Evolutionary conservation across 306 rosid genomes (phyloP).

Genomic region (Inga leiocalycina): DNA sequence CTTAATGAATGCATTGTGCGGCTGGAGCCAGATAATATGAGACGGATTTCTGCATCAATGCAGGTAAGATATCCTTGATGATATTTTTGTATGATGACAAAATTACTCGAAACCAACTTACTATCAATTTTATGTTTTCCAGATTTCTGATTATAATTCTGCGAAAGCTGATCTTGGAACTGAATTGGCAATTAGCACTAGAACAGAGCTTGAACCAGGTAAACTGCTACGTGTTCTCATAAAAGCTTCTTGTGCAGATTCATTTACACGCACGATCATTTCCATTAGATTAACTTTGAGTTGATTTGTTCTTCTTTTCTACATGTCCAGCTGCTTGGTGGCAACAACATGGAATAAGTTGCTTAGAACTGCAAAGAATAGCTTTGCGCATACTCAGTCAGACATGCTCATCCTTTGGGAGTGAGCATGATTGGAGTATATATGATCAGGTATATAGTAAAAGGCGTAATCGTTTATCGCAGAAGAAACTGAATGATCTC

Average conservation of each 20-base stretch:
- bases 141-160: slow-evolving; percentile 82
- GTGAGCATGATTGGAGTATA: slow-evolving; percentile 84
- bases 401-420: slow-evolving; percentile 79
- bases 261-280: slow-evolving; percentile 7
- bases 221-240: slow-evolving; percentile 25
- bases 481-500: slow-evolving; percentile 74
- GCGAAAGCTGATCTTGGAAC: slow-evolving; percentile 97
- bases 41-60: slow-evolving; percentile 87
- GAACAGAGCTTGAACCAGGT: slow-evolving; percentile 96
- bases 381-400: slow-evolving; percentile 93
- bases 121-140: slow-evolving; percentile 33
- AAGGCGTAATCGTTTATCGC: slow-evolving; percentile 66
- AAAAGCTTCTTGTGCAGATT: slow-evolving; percentile 13
- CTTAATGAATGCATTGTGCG: slow-evolving; percentile 86
- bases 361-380: slow-evolving; percentile 87
- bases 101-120: slow-evolving; percentile 17
- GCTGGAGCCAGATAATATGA: slow-evolving; percentile 73
- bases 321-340: slow-evolving; percentile 87
- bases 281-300: neutral
- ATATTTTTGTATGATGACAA: slow-evolving; percentile 9
- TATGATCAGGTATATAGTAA: slow-evolving; percentile 64
- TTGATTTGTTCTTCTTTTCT: slow-evolving; percentile 29
- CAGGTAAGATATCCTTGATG: slow-evolving; percentile 56
- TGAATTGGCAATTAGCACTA: slow-evolving; percentile 93
- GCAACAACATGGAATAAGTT: slow-evolving; percentile 98